Evolutionary conservation across 2,329 filamentous ascomycete genomes (phyloP).

Genomic region (Colletotrichum endophyticum): DNA sequence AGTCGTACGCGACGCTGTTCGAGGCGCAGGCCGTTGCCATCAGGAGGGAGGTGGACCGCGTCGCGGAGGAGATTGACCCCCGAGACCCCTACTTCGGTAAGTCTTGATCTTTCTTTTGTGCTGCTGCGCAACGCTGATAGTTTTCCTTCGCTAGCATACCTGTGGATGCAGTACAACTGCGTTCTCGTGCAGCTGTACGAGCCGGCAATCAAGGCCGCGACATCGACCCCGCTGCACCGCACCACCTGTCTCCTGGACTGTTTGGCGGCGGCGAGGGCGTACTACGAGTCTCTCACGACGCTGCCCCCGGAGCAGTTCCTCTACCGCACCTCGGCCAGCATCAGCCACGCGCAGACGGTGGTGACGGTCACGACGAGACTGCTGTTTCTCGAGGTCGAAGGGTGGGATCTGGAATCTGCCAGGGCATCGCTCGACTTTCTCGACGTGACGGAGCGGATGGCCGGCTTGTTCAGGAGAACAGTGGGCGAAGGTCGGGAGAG

Average conservation of each 20-base stretch:
- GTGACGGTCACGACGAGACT: conserved; percentile 16
- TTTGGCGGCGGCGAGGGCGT: conserved; percentile 36
- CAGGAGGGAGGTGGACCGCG: conserved; percentile 34
- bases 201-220: conserved; percentile 36
- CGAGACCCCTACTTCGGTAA: conserved; percentile 21
- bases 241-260: conserved; percentile 38
- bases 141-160: background rate
- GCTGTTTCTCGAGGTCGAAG: conserved; percentile 19
- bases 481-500: background rate
- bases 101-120: background rate
- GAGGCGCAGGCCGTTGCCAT: conserved; percentile 36
- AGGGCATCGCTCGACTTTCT: conserved; percentile 18
- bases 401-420: conserved; percentile 18
- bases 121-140: background rate
- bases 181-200: conserved; percentile 42
- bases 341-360: background rate
- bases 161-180: conserved; percentile 36
- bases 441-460: conserved; percentile 1
- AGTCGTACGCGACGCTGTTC: conserved; percentile 35
- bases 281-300: conserved; percentile 34
- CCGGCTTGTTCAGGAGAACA: background rate
- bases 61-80: conserved; percentile 33
- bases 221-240: conserved; percentile 28
- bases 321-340: background rate
- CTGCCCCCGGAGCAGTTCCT: conserved; percentile 25